Percentiles rank a stretch among this genome's conserved stretches.
These are phyloP conservation scores for Triangularia setosa DNA, from an alignment of 2,329 filamentous ascomycete species.

Conservation along the genomic window DNA sequence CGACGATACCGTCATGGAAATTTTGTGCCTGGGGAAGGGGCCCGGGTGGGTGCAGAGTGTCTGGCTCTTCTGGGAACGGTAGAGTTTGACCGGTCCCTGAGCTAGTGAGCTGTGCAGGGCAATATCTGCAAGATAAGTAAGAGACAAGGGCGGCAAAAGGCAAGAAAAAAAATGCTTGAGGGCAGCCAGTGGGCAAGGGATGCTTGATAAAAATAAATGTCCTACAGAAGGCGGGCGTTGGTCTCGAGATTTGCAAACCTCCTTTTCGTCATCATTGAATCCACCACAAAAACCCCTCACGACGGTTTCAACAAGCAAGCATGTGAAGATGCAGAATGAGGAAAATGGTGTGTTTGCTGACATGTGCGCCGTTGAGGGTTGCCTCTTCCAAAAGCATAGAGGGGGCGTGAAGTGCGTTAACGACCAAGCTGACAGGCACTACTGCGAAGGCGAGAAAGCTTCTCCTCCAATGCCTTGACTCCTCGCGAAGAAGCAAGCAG, in stretches of 20 bases:
- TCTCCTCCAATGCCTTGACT: neutral
- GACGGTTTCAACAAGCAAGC: neutral
- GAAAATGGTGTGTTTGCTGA: neutral
- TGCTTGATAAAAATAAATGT: neutral
- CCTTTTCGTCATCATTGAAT: neutral
- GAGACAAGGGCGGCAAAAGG: neutral
- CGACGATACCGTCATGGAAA: neutral
- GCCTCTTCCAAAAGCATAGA: neutral
- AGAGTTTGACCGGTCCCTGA: neutral
- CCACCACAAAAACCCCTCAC: neutral
- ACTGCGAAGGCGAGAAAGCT: neutral
- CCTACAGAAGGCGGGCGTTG: neutral
- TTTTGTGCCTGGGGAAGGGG: neutral
- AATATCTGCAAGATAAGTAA: neutral
- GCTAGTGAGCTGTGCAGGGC: neutral
- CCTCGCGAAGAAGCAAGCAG: neutral
- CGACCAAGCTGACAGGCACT: neutral
- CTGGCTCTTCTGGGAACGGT: neutral
- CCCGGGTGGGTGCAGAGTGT: neutral
- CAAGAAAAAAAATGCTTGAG: neutral
- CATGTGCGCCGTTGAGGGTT: neutral
- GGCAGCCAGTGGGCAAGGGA: neutral
- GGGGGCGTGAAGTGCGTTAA: neutral
- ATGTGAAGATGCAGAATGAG: neutral
- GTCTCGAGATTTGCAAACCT: neutral